A percentile compares a stretch with the other conserved stretches of the same genome.
Evolutionary conservation across 805 yeast species (phyloP).

Genomic region (Ogataea nitratoaversa): DNA sequence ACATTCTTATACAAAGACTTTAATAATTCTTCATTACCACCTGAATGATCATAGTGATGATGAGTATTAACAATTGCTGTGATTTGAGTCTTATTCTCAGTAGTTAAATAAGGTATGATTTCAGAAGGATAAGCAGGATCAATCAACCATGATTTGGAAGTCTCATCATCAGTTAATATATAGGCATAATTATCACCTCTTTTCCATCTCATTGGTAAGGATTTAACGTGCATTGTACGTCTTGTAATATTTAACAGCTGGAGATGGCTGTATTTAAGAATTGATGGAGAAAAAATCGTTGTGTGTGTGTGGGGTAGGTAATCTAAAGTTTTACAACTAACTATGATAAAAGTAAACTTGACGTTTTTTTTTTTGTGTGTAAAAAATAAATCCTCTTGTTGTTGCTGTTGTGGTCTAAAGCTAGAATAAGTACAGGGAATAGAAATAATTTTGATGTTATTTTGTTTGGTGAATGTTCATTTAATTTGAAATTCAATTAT

Average conservation of each 20-base stretch:
- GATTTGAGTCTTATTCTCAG: conserved; percentile 40
- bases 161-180: conserved; percentile 61
- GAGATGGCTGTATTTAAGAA: no score
- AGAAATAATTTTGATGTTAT: no score
- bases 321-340: no score
- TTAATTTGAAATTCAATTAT: no score
- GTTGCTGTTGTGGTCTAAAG: no score
- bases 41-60: conserved; percentile 94
- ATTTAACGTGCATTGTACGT: conserved; percentile 72
- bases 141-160: conserved; percentile 72
- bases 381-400: no score
- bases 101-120: conserved; percentile 40
- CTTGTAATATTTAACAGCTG: neutral
- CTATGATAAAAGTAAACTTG: no score
- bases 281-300: no score
- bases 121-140: conserved; percentile 92
- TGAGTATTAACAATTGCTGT: conserved; percentile 89
- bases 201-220: conserved; percentile 94
- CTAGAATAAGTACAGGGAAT: no score
- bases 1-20: conserved; percentile 33
- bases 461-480: no score
- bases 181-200: conserved; percentile 89
- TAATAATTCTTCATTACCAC: conserved; percentile 58
- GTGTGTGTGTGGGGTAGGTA: no score
- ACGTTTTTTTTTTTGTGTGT: no score